Base-by-base conservation (phyloP, 352 stramenopile genomes). In the Phytopythium litorale region DNA sequence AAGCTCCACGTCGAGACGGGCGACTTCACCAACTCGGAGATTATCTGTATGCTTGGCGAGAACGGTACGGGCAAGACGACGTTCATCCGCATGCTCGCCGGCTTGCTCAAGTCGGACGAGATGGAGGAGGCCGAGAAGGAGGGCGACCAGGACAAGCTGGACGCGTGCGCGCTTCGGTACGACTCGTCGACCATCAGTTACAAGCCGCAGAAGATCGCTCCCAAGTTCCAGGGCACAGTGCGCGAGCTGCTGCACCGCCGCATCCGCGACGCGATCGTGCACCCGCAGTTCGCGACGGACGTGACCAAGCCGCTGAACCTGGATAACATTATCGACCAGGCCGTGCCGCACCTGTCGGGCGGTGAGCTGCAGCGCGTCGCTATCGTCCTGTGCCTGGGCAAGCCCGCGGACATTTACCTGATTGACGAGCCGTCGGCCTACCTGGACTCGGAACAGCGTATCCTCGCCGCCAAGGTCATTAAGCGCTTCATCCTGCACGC, bases 51-150 rank as follows among this genome's bases (percentile, higher is more conserved):
- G 76, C 78, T 99, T 46, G 98, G 98, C 64, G 98, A 99, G 74
- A 99, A 99, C 81, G 98, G 98, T 72, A 99, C 97, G 42, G 97
- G 98, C 70, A 99, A 99, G 80, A 99, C 98, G 21, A 99, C 98
- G 32, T 99, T 99, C 77, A 99, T 99, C 58, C 87, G 97, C 66
- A 99, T 99, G 98, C 87, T 99, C 18, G 98, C 98, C 35, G 98
- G 98, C 69, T 79, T 99, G 55, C 84, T 99, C 59, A 99, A 99
- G 81, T 98, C 89, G 52, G 98, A 99, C 68, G 97, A 99, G 75
- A 96, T 98, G 75, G 82, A 92, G 60, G 68, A 84, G 62, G 88
- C 85, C 23, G 87, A 94, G 62, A 75, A 87, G 50, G 68, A 72
- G 7, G 68, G 81, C 25, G 87, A 94, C 66, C 53, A 81, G 52